Evolutionary conservation across 352 stramenopile species (phyloP), one percentile per base, ranked within the genome.

Genomic region (Achlya hypogyna): DNA sequence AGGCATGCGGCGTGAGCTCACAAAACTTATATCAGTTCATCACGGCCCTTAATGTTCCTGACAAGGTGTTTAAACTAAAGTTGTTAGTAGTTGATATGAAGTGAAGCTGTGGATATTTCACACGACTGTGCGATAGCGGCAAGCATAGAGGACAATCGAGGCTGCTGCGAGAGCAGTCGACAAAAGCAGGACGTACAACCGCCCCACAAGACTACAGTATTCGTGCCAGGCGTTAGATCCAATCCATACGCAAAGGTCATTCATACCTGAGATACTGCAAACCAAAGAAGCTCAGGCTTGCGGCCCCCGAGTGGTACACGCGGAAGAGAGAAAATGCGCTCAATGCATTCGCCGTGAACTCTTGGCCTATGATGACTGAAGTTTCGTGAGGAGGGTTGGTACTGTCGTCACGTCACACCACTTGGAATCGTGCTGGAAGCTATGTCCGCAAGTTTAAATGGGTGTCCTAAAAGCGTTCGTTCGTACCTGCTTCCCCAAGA

Each of bases 301-400:
- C 47, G 18, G 60, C 32, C 4, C 60, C 60, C 9, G 60, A 67
- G 22, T 67, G 60, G 34, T 67, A 67, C 31, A 67, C 43, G 2
- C 22, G 51, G 34, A 58, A 67, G 16, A 67, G 14, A 4, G 60
- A 67, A 38, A 67, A 67, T 3, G 60, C 60, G 23, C 45, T 67
- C 29, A 67, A 10, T 58, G 60, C 22, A 58, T 67, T 34, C 9
- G 20, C 25, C 25, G 60, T 20, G 35, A 65, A 65, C 47, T 65
- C 60, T 67, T 67, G 60, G 42, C 60, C 60, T 22, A 67, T 5
- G 5, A 67, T 45, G 4, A 59, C 43, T 58, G n/a, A n/a, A 58
- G 28, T 45, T 16, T 45, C 22, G 51, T 27, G 16, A 20, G 25
- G 49, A 34, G 6, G 23, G 12, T 27, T 56, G 8, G 10, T 12